phyloP scores from a whole-genome alignment of 352 stramenopile species.

The Pythium myriotylum region DNA sequence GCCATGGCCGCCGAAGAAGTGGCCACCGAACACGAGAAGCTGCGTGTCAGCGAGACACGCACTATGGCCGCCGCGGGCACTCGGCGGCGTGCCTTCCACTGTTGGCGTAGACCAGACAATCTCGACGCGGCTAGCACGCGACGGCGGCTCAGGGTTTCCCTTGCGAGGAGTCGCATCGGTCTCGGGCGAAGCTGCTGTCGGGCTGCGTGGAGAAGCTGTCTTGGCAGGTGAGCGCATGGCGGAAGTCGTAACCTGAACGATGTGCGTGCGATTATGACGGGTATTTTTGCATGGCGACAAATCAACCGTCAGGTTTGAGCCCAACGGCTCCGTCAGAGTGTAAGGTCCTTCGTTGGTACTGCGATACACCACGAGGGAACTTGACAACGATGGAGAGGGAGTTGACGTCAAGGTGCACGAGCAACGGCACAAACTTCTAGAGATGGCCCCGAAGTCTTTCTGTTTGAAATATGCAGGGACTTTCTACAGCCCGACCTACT shows the following conservation, averaged over 20 bases:
- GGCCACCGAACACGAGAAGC: constrained; percentile 88
- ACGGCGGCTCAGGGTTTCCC: constrained; percentile 3
- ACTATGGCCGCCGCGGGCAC: constrained; percentile 69
- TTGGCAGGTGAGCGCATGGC: constrained; percentile 11
- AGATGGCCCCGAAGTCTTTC: too few species aligned
- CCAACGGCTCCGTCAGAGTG: not conserved
- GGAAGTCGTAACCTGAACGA: too few species aligned
- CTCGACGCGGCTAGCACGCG: constrained; percentile 46
- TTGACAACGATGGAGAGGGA: too few species aligned
- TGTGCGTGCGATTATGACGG: too few species aligned
- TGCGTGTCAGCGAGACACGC: constrained; percentile 75
- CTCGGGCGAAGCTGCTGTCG: not conserved
- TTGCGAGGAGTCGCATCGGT: constrained; percentile 12
- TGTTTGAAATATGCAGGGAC: too few species aligned
- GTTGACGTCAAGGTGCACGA: not conserved
- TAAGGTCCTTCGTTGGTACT: too few species aligned
- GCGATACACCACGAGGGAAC: too few species aligned
- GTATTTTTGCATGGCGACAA: constrained; percentile 1
- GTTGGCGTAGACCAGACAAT: constrained; percentile 61
- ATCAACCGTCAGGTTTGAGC: not conserved
- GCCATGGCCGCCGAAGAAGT: constrained; percentile 86
- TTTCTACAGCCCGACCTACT: too few species aligned
- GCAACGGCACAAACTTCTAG: too few species aligned
- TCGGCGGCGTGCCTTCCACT: constrained; percentile 58
- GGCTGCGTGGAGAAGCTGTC: not conserved